These are phyloP conservation scores for Dipodascopsis uninucleata DNA, from an alignment of 805 yeast genomes.

Conservation along the genomic window DNA sequence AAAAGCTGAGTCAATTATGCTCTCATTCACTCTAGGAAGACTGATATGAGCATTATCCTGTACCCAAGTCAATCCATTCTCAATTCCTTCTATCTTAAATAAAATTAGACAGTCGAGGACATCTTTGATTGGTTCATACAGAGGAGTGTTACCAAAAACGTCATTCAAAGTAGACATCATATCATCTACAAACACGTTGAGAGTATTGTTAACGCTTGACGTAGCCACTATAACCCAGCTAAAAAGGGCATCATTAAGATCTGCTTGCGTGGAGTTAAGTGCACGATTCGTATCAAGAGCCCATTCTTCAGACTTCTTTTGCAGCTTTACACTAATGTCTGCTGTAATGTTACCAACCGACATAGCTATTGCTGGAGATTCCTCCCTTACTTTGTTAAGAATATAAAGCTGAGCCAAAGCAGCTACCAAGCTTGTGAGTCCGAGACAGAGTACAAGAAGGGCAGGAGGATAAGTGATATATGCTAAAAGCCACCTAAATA, in stretches of 20 bases:
- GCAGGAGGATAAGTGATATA: conserved; percentile 57
- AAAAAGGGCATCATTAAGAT: conserved; percentile 61
- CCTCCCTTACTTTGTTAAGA: conserved; percentile 35
- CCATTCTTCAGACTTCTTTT: conserved; percentile 42
- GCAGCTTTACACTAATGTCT: conserved; percentile 37
- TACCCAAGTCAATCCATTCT: conserved; percentile 77
- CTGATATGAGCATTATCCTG: conserved; percentile 55
- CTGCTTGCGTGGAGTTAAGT: conserved; percentile 46
- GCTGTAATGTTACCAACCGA: conserved; percentile 12
- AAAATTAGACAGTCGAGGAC: conserved; percentile 79
- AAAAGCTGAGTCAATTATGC: conserved; percentile 30
- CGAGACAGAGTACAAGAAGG: conserved; percentile 48
- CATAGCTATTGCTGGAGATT: conserved; percentile 17
- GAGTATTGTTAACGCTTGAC: conserved; percentile 54
- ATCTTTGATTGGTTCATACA: conserved; percentile 47
- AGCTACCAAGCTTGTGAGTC: conserved; percentile 53
- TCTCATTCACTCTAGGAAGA: conserved; percentile 50
- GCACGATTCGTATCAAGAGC: conserved; percentile 52
- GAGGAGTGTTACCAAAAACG: conserved; percentile 64
- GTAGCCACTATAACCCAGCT: conserved; percentile 64
- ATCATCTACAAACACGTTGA: conserved; percentile 52
- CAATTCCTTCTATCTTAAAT: conserved; percentile 60
- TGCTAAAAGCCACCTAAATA: conserved; percentile 45
- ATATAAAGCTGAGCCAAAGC: conserved; percentile 54
- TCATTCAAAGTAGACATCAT: conserved; percentile 57